Base-by-base conservation (phyloP, 345 rosid species). In the Pistacia integerrima region DNA sequence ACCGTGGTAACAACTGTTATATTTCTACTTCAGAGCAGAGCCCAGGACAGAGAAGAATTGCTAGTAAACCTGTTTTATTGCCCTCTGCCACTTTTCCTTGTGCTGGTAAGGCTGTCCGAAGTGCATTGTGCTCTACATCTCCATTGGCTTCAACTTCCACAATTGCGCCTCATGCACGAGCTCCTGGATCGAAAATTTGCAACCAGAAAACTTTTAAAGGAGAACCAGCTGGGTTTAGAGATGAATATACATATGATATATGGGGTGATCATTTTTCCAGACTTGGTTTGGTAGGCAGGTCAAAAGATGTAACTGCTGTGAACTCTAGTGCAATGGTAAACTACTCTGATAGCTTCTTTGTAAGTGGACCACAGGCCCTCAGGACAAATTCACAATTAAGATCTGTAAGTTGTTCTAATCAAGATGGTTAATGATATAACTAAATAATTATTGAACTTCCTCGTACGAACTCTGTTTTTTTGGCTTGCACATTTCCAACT, bases 211-310 rank as follows among this genome's bases (percentile, higher is more conserved):
- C 57, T 18, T 35, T 64, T 64, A 74, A 82, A 69, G 68, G 82
- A 66, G 84, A 84, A 58, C 86, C 81, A 41, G 64, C 16, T 14
- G 69, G 65, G 52, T 13, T 56, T 11, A 82, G 79, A 61, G 84
- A 85, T 62, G 84, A 84, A 68, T 85, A 86, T 81, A 80, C 73
- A 14, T 93, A 93, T 41, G 94, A 93, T 78, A 95, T 95, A 8
- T 95, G 94, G 99, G 97, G 98, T 38, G 90, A 92, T 74, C 99
- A 90, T 85, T 81, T 92, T 76, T 83, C 90, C 65, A 83, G 86
- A 44, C 88, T 93, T 62, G 72, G 74, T 81, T 70, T 83, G 60
- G 71, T 59, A 75, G 88, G 79, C 77, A 67, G 79, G 78, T 81
- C 81, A 60, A 83, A 77, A 73, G 87, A 85, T 72, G 87, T 70